Evolutionary conservation across 345 rosid genomes (phyloP), one percentile per base, ranked within the genome.

Genomic region (Euphorbia peplus): DNA sequence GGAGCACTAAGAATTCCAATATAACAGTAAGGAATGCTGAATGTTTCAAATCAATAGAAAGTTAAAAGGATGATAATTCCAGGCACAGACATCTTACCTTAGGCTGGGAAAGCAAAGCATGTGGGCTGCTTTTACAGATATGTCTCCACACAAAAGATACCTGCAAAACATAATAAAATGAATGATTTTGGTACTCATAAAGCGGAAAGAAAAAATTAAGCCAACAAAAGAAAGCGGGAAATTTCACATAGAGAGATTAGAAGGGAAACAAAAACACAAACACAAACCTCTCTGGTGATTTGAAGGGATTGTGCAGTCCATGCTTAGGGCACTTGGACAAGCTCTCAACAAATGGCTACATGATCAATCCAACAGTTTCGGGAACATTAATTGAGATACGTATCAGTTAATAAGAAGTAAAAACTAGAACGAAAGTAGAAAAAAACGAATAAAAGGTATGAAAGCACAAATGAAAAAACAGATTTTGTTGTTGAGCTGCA

Each of bases 231-330:
- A 63, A 15, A 14, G 26, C 50, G 15, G 26, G n/a, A 3, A 56
- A 42, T 55, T 39, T 39, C 11, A 4, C 9, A 4, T 4, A n/a
- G n/a, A n/a, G n/a, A n/a, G n/a, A n/a, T n/a, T n/a, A n/a, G n/a
- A n/a, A n/a, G n/a, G n/a, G n/a, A n/a, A n/a, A n/a, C n/a, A n/a
- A n/a, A n/a, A n/a, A n/a, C n/a, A n/a, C n/a, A 39, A 76, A 54
- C 61, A 14, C 44, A 66, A 75, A 95, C 99, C 98, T 91, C 82
- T 91, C 99, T 0, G 96, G 98, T 72, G 95, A 80, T 69, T 90
- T 95, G 75, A 95, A 95, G 71, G 99, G 99, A 85, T 95, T 95
- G 81, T 90, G 99, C 11, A 95, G 73, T 67, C 97, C 99, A 83
- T 90, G 96, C 83, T 95, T 95, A 0, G 97, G 93, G 81, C 99